Evolutionary conservation across 83 land plant species (phyloP).

Genomic region (Picea abies): DNA sequence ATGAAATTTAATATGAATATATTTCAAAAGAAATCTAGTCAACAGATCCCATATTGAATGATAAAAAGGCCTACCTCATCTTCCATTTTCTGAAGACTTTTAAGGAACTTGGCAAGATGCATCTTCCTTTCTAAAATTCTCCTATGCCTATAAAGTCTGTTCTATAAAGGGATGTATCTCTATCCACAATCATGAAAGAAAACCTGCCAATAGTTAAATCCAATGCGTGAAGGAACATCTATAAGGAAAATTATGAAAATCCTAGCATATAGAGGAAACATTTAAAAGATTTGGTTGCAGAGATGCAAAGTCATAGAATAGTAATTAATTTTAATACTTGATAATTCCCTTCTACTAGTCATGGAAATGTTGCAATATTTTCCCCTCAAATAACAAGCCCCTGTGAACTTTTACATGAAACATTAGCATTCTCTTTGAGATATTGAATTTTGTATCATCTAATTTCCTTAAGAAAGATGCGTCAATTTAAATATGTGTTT

Average conservation of each 20-base stretch:
- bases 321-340: neutral
- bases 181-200: conserved; percentile 93
- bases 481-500: too few species aligned
- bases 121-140: conserved; percentile 94
- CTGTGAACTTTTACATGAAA: neutral
- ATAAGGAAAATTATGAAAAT: neutral
- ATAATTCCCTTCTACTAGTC: neutral
- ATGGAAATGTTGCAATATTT: neutral
- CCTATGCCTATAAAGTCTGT: conserved; percentile 96
- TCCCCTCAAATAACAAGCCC: neutral
- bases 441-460: neutral
- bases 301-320: neutral
- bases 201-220: conserved; percentile 50
- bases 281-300: neutral
- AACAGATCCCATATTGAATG: neutral
- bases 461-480: neutral
- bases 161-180: conserved; percentile 93
- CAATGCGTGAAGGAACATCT: neutral
- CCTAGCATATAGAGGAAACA: neutral
- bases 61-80: conserved; percentile 65
- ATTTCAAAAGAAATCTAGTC: neutral
- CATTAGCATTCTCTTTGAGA: neutral
- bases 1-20: too few species aligned
- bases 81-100: conserved; percentile 93
- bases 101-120: conserved; percentile 96